phyloP scores from a whole-genome alignment of 192 early-diverging fungal species.

The Entomortierella beljakovae region DNA sequence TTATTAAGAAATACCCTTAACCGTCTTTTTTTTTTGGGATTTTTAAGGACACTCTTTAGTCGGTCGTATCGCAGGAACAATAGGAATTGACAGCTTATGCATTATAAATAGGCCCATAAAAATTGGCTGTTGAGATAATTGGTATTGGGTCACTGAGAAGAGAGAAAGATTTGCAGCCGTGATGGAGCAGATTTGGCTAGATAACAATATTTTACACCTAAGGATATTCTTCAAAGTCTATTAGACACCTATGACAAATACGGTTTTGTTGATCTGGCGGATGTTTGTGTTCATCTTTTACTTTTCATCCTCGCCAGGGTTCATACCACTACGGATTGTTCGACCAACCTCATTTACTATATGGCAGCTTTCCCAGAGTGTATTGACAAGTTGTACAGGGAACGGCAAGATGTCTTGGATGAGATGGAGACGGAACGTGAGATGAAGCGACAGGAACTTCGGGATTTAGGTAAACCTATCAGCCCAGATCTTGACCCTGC shows the following conservation, averaged over 20 bases:
- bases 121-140: too few relatives aligned
- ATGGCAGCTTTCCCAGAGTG: constrained; percentile 39
- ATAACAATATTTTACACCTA: too few relatives aligned
- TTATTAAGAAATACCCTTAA: too few relatives aligned
- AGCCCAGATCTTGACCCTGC: constrained; percentile 32
- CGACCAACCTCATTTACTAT: constrained; percentile 42
- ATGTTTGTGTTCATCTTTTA: constrained; percentile 43
- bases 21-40: too few relatives aligned
- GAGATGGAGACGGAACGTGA: constrained; percentile 26
- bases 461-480: constrained; percentile 14
- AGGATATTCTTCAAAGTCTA: constrained; percentile 53
- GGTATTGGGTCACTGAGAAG: too few relatives aligned
- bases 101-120: too few relatives aligned
- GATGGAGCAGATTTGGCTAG: too few relatives aligned
- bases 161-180: too few relatives aligned
- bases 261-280: constrained; percentile 30
- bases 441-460: constrained; percentile 7
- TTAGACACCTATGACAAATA: constrained; percentile 53
- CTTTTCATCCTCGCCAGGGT: constrained; percentile 50
- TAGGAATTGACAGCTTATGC: too few relatives aligned
- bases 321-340: constrained; percentile 43
- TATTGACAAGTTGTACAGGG: constrained; percentile 37
- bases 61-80: too few relatives aligned
- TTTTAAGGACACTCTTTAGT: too few relatives aligned
- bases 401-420: constrained; percentile 46